Conservation (phyloP, 257 asterid genomes). For the Leptodermis oblonga region DNA sequence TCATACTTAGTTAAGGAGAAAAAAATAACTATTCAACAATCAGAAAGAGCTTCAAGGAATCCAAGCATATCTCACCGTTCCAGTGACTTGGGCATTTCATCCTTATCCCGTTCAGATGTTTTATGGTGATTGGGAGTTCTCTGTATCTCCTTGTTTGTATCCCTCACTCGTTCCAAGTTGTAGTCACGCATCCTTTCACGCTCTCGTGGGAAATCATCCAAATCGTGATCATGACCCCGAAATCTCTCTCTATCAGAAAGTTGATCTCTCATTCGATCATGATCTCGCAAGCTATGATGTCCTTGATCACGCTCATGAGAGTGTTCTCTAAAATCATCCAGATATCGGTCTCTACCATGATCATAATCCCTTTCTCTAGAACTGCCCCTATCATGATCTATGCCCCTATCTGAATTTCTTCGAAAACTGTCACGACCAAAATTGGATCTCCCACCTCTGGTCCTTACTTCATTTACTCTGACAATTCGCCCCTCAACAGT, state of each 20-base stretch:
- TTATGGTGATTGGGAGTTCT: conserved; percentile 41
- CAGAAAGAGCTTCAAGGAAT: not conserved
- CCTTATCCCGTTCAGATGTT: conserved; percentile 43
- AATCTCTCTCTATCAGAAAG: conserved; percentile 45
- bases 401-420: conserved; percentile 48
- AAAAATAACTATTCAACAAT: not conserved
- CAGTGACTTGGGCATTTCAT: conserved; percentile 30
- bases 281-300: conserved; percentile 35
- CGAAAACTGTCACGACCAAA: conserved; percentile 47
- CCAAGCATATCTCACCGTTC: conserved; percentile 36
- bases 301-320: conserved; percentile 44
- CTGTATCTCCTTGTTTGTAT: conserved; percentile 40
- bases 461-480: conserved; percentile 69
- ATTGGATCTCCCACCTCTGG: conserved; percentile 55
- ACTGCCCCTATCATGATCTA: conserved; percentile 44
- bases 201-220: conserved; percentile 40
- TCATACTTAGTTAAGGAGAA: not conserved
- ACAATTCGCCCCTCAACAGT: conserved; percentile 63
- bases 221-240: conserved; percentile 32
- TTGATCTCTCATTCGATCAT: conserved; percentile 42
- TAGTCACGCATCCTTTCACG: conserved; percentile 50
- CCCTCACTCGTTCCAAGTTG: conserved; percentile 52
- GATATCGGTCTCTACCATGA: conserved; percentile 38
- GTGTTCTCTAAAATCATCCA: conserved; percentile 48
- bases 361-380: conserved; percentile 45